These are phyloP conservation scores for Globisporangium mamillatum DNA, from an alignment of 352 stramenopile species.

Conservation along the genomic window DNA sequence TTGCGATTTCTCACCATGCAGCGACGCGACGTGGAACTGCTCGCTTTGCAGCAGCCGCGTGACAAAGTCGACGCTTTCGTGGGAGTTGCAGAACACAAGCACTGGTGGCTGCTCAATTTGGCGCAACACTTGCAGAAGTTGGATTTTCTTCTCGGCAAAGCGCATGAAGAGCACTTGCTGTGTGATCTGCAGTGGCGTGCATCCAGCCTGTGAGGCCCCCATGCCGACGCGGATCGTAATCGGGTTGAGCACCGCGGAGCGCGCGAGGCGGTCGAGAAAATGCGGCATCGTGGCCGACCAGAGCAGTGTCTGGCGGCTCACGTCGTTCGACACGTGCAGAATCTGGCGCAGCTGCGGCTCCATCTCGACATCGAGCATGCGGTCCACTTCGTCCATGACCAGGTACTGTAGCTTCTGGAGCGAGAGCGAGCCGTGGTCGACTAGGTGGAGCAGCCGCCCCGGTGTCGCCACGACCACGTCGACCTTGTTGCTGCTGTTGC, in stretches of 20 bases:
- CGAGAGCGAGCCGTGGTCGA: conserved; percentile 27
- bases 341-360: conserved; percentile 94
- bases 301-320: conserved; percentile 80
- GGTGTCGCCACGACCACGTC: conserved; percentile 51
- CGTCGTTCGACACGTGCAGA: conserved; percentile 69
- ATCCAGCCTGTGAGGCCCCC: conserved; percentile 24
- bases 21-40: conserved; percentile 92
- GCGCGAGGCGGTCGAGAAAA: conserved; percentile 89
- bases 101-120: conserved; percentile 88
- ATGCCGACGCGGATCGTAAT: conserved; percentile 91
- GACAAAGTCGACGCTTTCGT: conserved; percentile 92
- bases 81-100: conserved; percentile 97
- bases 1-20: conserved; percentile 91
- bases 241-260: conserved; percentile 91
- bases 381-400: conserved; percentile 96
- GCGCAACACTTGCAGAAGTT: conserved; percentile 51
- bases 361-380: conserved; percentile 92
- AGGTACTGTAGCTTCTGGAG: conserved; percentile 42
- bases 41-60: conserved; percentile 92
- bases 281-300: conserved; percentile 94
- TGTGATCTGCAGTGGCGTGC: conserved; percentile 73
- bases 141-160: conserved; percentile 37
- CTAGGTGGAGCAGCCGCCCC: conserved; percentile 53
- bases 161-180: conserved; percentile 86
- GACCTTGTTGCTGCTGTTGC: conserved; percentile 20